Conservation (phyloP, 768 basidiomycete genomes). For the Mycena vulgaris region DNA sequence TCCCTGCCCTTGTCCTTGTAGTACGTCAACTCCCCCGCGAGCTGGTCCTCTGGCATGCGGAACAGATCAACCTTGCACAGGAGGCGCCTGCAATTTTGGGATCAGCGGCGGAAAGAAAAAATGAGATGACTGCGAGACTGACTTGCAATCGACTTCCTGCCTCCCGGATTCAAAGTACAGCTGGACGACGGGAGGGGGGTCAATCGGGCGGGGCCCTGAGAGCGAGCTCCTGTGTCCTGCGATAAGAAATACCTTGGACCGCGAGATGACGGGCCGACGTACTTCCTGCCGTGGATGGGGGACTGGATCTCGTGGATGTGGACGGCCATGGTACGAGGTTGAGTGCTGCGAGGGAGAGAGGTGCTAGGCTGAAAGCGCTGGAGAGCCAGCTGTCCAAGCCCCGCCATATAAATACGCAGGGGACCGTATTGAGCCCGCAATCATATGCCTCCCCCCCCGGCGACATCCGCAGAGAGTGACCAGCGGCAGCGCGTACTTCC, state of each 20-base stretch:
- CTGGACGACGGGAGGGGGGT: constrained; percentile 30
- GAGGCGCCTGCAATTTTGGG: not conserved
- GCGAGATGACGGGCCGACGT: not conserved
- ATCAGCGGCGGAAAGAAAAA: too few relatives aligned
- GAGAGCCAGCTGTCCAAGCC: not conserved
- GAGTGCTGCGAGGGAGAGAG: not conserved
- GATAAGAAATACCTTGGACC: not conserved
- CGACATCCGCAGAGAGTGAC: constrained; percentile 9
- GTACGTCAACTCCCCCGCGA: constrained; percentile 9
- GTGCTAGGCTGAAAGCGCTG: not conserved
- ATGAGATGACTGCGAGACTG: too few relatives aligned
- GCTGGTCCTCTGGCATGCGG: constrained; percentile 22
- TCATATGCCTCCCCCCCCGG: constrained; percentile 31
- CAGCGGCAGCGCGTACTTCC: constrained; percentile 7
- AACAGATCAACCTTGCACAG: constrained; percentile 29
- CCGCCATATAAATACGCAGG: constrained; percentile 22
- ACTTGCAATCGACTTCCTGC: not conserved
- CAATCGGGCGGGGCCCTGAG: constrained; percentile 9
- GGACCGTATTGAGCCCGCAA: constrained; percentile 14
- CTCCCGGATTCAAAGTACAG: not conserved
- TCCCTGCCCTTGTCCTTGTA: constrained; percentile 18
- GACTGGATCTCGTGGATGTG: constrained; percentile 21
- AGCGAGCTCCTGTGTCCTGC: not conserved
- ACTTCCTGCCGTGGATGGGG: constrained; percentile 30
- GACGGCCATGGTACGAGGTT: not conserved